phyloP scores from a whole-genome alignment of 176 grass and related monocot genomes.

The Aegilops tauschii region DNA sequence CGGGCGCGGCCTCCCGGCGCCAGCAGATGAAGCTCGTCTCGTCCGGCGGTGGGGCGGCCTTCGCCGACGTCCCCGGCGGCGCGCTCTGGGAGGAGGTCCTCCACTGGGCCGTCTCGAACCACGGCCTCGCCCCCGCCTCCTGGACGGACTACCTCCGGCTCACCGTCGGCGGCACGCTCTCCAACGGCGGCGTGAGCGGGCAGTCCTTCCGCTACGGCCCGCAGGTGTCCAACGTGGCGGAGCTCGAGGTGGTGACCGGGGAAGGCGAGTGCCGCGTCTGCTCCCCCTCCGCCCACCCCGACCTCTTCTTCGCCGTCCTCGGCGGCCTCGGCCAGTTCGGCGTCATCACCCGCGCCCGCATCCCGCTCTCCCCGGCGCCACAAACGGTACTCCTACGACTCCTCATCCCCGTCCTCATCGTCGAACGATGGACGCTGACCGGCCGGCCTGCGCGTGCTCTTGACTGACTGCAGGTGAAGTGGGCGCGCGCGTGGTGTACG shows the following conservation, averaged over 20 bases:
- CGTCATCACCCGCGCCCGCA: conserved; percentile 82
- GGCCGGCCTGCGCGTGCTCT: too few species aligned
- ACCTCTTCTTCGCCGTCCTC: conserved; percentile 87
- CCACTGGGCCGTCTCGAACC: conserved; percentile 58
- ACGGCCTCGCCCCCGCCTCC: conserved; percentile 61
- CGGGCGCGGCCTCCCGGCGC: conserved; percentile 38
- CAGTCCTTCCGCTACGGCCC: conserved; percentile 84
- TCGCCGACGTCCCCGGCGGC: conserved; percentile 70
- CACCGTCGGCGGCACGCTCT: conserved; percentile 95
- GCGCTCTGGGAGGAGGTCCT: conserved; percentile 95
- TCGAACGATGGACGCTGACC: neutral
- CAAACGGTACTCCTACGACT: conserved; percentile 32
- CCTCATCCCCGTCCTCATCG: neutral
- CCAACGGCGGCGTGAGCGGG: conserved; percentile 87
- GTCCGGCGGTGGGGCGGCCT: neutral
- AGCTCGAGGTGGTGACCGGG: conserved; percentile 75
- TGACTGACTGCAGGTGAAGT: conserved; percentile 48
- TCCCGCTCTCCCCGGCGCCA: conserved; percentile 65
- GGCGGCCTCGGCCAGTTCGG: conserved; percentile 98
- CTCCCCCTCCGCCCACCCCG: conserved; percentile 39
- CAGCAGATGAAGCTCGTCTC: conserved; percentile 28
- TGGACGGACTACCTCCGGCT: conserved; percentile 97
- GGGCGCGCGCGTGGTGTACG: conserved; percentile 73
- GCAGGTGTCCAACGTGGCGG: conserved; percentile 81
- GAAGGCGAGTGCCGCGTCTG: conserved; percentile 60